Evolutionary conservation across 73 alveolate species (phyloP).

Genomic region (Diophrys appendiculata): DNA sequence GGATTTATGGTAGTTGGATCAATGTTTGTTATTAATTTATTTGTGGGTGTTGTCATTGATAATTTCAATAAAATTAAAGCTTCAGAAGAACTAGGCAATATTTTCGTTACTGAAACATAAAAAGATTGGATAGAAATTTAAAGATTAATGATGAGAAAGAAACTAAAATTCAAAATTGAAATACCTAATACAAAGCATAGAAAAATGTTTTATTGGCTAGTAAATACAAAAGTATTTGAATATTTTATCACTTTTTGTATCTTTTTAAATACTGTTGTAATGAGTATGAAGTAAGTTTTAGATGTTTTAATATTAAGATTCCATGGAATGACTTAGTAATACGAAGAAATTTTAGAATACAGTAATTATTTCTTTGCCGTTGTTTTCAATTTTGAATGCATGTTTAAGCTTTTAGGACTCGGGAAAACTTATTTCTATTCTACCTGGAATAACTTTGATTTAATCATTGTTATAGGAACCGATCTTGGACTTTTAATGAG

Average conservation of each 20-base stretch:
- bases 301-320: background rate
- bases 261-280: constrained; percentile 26
- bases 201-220: background rate
- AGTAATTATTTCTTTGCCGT: constrained; percentile 23
- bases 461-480: constrained; percentile 50
- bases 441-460: constrained; percentile 32
- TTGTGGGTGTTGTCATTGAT: constrained; percentile 64
- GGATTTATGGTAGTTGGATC: constrained; percentile 48
- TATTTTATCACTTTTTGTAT: constrained; percentile 18
- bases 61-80: constrained; percentile 58
- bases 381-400: constrained; percentile 36
- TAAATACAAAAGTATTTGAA: constrained; percentile 20
- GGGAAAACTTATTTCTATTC: constrained; percentile 25
- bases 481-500: constrained; percentile 58
- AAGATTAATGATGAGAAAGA: constrained; percentile 20
- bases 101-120: constrained; percentile 32
- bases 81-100: constrained; percentile 40
- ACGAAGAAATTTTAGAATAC: constrained; percentile 20
- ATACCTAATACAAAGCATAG: background rate
- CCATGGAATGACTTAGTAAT: constrained; percentile 16
- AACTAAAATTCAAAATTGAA: background rate
- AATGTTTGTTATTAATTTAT: constrained; percentile 41
- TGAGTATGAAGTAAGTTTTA: background rate
- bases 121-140: constrained; percentile 59
- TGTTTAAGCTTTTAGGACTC: constrained; percentile 20